Base-by-base conservation (phyloP, 1,284 basidiomycete species). In the Sporisorium reilianum region DNA sequence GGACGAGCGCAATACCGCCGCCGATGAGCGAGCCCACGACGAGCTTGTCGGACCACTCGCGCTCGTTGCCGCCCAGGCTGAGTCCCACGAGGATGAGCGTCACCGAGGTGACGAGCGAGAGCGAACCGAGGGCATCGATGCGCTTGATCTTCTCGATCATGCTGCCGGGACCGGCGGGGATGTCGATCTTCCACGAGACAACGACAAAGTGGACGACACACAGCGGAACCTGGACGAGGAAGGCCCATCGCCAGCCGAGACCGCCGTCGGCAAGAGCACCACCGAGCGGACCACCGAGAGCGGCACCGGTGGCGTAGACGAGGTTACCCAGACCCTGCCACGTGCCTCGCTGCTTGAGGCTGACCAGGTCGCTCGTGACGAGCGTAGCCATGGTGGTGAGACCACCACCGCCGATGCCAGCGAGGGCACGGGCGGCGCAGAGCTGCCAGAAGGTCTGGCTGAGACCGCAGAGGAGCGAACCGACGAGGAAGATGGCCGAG, bases 1-100 rank as follows among this genome's bases (percentile, higher is more conserved):
- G 79, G 16, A 84, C 89, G 28, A 91, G 60, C 25, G 92, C 86
- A 7, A 91, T 64, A 6, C 87, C 48, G 56, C 80, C 80, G 9
- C 52, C 79, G 48, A 79, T 61, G 22, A 84, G 72, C 25, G 75
- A 70, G 45, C 73, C 71, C 22, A 81, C 34, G 40, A 84, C 82
- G 26, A 82, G 53, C 22, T 49, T 64, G 72, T 82, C 79, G 25
- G 49, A 54, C 81, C 82, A 83, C 26, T 70, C 76, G 50, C 77
- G 71, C 61, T 80, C 75, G 66, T 82, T 82, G 40, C 81, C 82
- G 18, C 84, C 84, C 53, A 84, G 60, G 60, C 80, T 84, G 48
- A 85, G 78, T 48, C 83, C 85, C 26, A 84, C 71, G 26, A 86
- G 78, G 56, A 85, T 66, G 7, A 84, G 74, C 22, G 82, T 79